Evolutionary conservation across 768 basidiomycete species (phyloP), one percentile per base, ranked within the genome.

Genomic region (Pleurotus pulmonarius): DNA sequence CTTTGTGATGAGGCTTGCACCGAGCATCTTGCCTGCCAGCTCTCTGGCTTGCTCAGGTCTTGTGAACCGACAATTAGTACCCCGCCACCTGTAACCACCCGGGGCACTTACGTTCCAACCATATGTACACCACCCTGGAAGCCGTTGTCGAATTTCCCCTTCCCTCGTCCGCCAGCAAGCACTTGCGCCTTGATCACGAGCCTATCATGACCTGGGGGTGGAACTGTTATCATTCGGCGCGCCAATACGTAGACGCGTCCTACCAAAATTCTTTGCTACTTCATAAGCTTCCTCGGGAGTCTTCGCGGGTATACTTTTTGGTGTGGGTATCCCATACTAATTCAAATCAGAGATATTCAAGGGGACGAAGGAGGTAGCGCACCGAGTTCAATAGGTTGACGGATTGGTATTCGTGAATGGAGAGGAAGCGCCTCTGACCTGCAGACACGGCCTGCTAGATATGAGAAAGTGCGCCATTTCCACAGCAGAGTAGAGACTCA

Each of bases 111-210:
- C 96, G 82, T 90, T 68, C 92, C 82, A 54, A 98, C 83, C 81
- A 91, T 84, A 69, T 98, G 96, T 4, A 99, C 97, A 74, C 97
- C 97, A 56, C 97, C 97, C 72, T 98, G 89, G 71, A 98, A 86
- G 15, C 97, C 97, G 69, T 84, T 93, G 75, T 94, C 86, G 65
- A 99, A 99, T 64, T 88, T 88, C 39, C 97, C 97, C 82, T 98
- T 98, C 64, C 97, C 97, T 67, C 97, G 87, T 60, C 97, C 97
- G 65, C 97, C 97, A 61, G 97, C 97, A 55, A 99, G 88, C 5
- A 99, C 97, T 71, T 99, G 97, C 39, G 97, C 97, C 75, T 98
- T 98, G 74, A 99, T 95, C 34, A 99, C 96, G 52, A 96, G 86
- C 60, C 84, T 83, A 55, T 88, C 78, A 29, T 78, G 77, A 59